Evolutionary conservation across 148 eudicot genomes (phyloP).

Genomic region (Heliamphora exappendiculata): DNA sequence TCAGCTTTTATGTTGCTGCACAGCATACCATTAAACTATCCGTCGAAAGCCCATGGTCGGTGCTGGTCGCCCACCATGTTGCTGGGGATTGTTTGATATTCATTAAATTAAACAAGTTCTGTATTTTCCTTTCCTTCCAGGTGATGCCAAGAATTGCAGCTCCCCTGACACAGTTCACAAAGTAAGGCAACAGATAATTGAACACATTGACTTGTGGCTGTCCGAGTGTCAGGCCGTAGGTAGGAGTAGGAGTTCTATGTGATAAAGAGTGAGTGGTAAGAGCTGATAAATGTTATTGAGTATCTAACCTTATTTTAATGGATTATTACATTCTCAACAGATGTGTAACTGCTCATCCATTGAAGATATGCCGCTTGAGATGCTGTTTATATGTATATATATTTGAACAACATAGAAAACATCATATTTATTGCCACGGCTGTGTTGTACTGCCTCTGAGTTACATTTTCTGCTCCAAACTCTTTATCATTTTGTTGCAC

Average conservation of each 20-base stretch:
- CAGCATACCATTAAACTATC: background rate
- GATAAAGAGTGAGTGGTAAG: background rate
- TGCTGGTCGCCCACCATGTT: background rate
- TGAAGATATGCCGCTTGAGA: background rate
- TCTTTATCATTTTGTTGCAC: background rate
- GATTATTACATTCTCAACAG: background rate
- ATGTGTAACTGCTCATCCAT: conserved; percentile 12
- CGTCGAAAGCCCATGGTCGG: background rate
- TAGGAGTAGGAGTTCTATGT: conserved; percentile 47
- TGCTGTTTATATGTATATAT: background rate
- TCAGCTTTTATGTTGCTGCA: conserved; percentile 11
- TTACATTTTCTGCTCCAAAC: background rate
- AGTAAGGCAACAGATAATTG: conserved; percentile 68
- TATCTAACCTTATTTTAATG: background rate
- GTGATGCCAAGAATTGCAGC: conserved; percentile 66
- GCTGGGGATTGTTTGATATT: conserved; percentile 22
- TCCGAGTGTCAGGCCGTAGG: conserved; percentile 63
- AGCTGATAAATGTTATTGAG: background rate
- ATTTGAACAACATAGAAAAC: background rate
- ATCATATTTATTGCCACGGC: background rate
- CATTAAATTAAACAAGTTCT: background rate
- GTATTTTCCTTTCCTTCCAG: conserved; percentile 30
- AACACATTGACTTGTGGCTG: conserved; percentile 83
- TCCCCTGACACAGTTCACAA: conserved; percentile 89
- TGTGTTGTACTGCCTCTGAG: background rate